Evolutionary conservation across 2,329 filamentous ascomycete genomes (phyloP), one percentile per base, ranked within the genome.

Genomic region (Neopestalotiopsis sp.): DNA sequence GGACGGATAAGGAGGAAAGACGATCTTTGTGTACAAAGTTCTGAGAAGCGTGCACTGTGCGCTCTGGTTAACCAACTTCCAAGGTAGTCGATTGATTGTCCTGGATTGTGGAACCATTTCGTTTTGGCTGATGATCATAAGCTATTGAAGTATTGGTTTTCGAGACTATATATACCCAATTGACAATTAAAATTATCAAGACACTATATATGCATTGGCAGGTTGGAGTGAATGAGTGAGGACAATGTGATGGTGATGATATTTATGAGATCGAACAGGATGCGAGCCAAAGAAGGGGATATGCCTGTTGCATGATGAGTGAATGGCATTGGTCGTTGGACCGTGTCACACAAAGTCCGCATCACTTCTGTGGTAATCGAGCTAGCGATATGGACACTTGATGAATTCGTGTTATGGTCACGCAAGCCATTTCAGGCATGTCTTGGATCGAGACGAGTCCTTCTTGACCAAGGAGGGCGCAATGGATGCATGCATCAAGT

Each of bases 91-190:
- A 4, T 53, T 53, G 45, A 17, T n/a, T 53, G 45, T 53, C 45
- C 45, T n/a, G 45, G 17, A 53, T n/a, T 53, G 17, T 9, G 17
- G 17, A 53, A 53, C 17, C 17, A 3, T 17, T n/a, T 53, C 9
- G n/a, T n/a, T n/a, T 53, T 20, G 45, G 45, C 45, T 53, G 17
- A 53, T n/a, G 45, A 53, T n/a, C 45, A 53, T 53, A n/a, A 53
- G 45, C 45, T 53, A 53, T 53, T 53, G 45, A n/a, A n/a, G 45
- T 53, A 53, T 53, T 53, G 45, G 14, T 53, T 53, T 49, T 53
- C 17, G 14, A 53, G n/a, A 53, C 14, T 28, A 49, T 53, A n/a
- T 24, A 53, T 53, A 53, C 45, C 45, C 45, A 53, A 7, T 53
- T 17, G 45, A n/a, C 17, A 53, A 2, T 28, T 10, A 17, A 53